Base-by-base conservation (phyloP, 2,329 filamentous ascomycete genomes). In the Berkeleyomyces basicola region DNA sequence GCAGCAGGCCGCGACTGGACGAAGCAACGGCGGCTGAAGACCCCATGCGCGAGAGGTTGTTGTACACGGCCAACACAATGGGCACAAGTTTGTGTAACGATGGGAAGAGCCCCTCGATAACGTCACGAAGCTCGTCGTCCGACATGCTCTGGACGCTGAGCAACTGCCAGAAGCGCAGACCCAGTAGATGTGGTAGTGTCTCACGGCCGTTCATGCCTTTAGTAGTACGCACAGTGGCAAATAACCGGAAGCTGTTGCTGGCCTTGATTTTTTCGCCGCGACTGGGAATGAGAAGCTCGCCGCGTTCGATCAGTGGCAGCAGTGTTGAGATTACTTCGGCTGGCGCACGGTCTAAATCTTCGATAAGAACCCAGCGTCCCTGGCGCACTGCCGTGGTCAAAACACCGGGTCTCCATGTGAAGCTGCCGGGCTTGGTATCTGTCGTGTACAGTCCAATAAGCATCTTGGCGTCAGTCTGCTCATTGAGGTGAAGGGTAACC, bases 381-480 rank as follows among this genome's bases (percentile, higher is more conserved):
- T 99, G 92, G 70, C 82, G 86, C 2, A 97, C 90, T 43, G 95
- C 95, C 39, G 90, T 95, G 0, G 93, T 96, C 68, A 99, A 77
- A 23, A 97, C 88, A 74, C 93, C 93, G 2, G 93, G 83, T 65
- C 88, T 84, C 93, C 93, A 99, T 59, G 83, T 82, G 71, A 99
- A 99, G 7, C 88, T 91, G 1, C 91, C 91, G 0, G 90, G 91
- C 65, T 86, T 87, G 14, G 87, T 83, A 64, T 90, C 91, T 31
- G 90, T 93, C 1, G 92, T 88, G 73, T 99, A 97, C 71, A 97
- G 83, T 3, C 93, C 93, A 66, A 99, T 83, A 47, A 99, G 82
- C 76, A 95, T 88, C 73, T 99, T 99, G 0, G 92, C 91, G 73
- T 99, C 93, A 2, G 91, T 97, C 73, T 99, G 95, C 73, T 97